Evolutionary conservation across 2,329 filamentous ascomycete genomes (phyloP).

Genomic region (Huntiella omanensis): DNA sequence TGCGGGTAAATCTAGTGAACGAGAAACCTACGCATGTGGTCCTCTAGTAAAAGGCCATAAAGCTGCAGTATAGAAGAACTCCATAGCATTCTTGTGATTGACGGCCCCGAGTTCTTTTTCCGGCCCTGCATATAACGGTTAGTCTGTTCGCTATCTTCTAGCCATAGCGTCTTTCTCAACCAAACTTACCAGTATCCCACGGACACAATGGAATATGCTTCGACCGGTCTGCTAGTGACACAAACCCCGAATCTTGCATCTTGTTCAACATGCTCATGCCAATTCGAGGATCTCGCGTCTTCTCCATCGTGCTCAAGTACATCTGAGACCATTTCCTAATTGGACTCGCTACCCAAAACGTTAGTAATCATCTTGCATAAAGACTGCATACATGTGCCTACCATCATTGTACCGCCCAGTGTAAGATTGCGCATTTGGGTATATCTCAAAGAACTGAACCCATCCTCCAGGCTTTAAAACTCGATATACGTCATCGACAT

Average conservation of each 20-base stretch:
- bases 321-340: slow-evolving; percentile 47
- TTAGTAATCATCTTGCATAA: neutral
- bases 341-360: slow-evolving; percentile 19
- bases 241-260: slow-evolving; percentile 44
- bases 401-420: slow-evolving; percentile 57
- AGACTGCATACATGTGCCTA: slow-evolving; percentile 16
- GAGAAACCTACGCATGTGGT: slow-evolving; percentile 20
- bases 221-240: slow-evolving; percentile 45
- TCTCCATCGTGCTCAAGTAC: slow-evolving; percentile 43
- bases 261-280: slow-evolving; percentile 39
- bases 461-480: slow-evolving; percentile 61
- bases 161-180: neutral
- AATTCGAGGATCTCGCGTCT: slow-evolving; percentile 46
- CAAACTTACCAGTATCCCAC: slow-evolving; percentile 44
- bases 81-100: slow-evolving; percentile 33
- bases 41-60: slow-evolving; percentile 1
- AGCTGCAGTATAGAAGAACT: slow-evolving; percentile 1
- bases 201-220: slow-evolving; percentile 49
- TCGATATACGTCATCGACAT: slow-evolving; percentile 56
- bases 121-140: neutral
- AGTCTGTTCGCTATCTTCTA: neutral
- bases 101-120: slow-evolving; percentile 20
- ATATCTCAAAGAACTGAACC: slow-evolving; percentile 77
- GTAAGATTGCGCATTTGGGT: slow-evolving; percentile 70
- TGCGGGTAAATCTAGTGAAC: too few species aligned